Conservation (phyloP, 495 filamentous ascomycete genomes). For the Lentithecium fluviatile region DNA sequence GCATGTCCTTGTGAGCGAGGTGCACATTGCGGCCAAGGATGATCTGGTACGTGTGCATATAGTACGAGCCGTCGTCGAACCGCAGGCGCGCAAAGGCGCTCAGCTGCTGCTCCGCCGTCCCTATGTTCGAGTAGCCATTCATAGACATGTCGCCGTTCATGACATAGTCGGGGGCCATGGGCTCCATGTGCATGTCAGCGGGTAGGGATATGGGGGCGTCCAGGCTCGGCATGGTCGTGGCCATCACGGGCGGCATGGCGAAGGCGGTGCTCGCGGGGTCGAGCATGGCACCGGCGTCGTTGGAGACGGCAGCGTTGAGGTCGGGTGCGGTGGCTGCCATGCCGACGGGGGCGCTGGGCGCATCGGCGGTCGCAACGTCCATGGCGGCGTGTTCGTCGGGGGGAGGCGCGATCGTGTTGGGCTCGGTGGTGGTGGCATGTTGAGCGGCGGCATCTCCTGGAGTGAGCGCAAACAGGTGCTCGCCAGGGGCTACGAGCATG, state of each 20-base stretch:
- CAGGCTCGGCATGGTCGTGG: neutral
- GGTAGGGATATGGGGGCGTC: neutral
- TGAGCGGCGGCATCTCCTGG: neutral
- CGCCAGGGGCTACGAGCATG: neutral
- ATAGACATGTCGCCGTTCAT: neutral
- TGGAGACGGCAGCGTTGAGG: neutral
- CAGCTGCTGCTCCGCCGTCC: constrained; percentile 16
- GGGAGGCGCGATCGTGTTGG: neutral
- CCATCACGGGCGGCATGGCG: neutral
- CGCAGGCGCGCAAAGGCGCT: constrained; percentile 66
- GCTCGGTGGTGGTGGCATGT: neutral
- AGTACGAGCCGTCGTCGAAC: constrained; percentile 71
- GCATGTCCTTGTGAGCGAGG: constrained; percentile 26
- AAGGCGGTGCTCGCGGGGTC: neutral
- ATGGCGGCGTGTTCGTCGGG: neutral
- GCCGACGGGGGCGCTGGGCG: neutral
- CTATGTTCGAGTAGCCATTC: neutral
- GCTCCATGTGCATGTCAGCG: neutral
- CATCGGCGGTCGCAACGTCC: constrained; percentile 7
- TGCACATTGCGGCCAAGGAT: constrained; percentile 63
- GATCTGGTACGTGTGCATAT: constrained; percentile 66
- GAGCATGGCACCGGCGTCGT: neutral
- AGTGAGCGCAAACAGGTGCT: neutral
- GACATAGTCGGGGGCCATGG: neutral
- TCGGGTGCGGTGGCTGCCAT: neutral